These are phyloP conservation scores for Claviceps humidiphila DNA, from an alignment of 2,329 filamentous ascomycete species.

Conservation along the genomic window DNA sequence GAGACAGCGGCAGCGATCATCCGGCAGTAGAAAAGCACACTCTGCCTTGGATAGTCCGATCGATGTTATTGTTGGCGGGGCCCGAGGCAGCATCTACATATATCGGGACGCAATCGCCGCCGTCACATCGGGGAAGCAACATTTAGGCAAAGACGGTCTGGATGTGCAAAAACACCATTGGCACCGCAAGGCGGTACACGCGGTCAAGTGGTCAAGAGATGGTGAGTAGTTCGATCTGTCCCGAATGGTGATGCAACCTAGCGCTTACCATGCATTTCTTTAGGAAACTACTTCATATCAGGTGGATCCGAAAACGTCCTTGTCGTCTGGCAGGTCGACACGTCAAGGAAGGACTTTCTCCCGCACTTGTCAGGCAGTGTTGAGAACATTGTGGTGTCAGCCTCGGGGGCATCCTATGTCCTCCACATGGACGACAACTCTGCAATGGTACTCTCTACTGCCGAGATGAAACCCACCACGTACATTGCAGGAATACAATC, in stretches of 20 bases:
- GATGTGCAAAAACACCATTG: slow-evolving; percentile 66
- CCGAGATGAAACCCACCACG: slow-evolving; percentile 71
- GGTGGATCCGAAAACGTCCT: slow-evolving; percentile 83
- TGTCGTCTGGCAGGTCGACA: slow-evolving; percentile 88
- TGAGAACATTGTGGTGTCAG: slow-evolving; percentile 72
- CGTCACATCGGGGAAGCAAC: slow-evolving; percentile 30
- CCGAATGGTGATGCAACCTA: background rate
- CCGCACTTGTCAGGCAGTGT: slow-evolving; percentile 84
- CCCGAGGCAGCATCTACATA: slow-evolving; percentile 63
- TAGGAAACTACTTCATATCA: slow-evolving; percentile 86
- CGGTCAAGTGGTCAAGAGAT: slow-evolving; percentile 85
- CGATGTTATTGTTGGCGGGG: slow-evolving; percentile 68
- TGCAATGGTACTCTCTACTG: slow-evolving; percentile 76
- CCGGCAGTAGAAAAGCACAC: slow-evolving; percentile 14
- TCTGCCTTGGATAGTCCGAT: slow-evolving; percentile 28
- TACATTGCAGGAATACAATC: slow-evolving; percentile 76
- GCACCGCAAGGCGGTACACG: slow-evolving; percentile 74
- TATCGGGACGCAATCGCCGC: slow-evolving; percentile 61
- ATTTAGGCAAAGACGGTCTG: slow-evolving; percentile 32
- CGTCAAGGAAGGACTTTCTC: slow-evolving; percentile 65
- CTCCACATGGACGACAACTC: slow-evolving; percentile 87
- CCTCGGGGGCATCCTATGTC: slow-evolving; percentile 66
- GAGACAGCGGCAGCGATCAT: slow-evolving; percentile 23
- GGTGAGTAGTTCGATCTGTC: slow-evolving; percentile 35
- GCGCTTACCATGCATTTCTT: slow-evolving; percentile 16